phyloP scores from a whole-genome alignment of 169 alveolate genomes.

The Theileria orientalis region DNA sequence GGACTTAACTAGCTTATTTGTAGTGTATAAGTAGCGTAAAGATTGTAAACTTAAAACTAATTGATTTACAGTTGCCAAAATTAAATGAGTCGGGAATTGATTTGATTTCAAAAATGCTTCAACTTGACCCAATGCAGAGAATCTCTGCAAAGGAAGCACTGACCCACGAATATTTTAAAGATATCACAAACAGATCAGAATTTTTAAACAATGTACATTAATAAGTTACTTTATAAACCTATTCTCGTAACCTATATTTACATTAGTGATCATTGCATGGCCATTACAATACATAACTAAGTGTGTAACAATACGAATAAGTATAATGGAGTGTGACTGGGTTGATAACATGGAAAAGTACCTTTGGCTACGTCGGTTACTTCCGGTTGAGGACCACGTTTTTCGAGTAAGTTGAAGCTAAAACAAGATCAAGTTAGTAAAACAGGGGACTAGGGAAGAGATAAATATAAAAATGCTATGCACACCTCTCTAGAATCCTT shows the following conservation, averaged over 20 bases:
- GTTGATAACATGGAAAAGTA: too few relatives aligned
- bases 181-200: constrained; percentile 52
- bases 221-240: background rate
- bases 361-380: too few relatives aligned
- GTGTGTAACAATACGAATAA: too few relatives aligned
- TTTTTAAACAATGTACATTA: background rate
- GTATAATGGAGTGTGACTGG: too few relatives aligned
- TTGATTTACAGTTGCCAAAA: constrained; percentile 53
- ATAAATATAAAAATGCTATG: too few relatives aligned
- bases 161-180: constrained; percentile 92
- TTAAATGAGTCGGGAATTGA: constrained; percentile 87
- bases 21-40: too few relatives aligned
- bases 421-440: background rate
- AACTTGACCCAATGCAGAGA: constrained; percentile 91
- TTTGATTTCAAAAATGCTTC: constrained; percentile 87
- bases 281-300: too few relatives aligned
- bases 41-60: too few relatives aligned
- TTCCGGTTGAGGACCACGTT: constrained; percentile 1
- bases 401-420: constrained; percentile 50
- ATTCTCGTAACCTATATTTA: background rate
- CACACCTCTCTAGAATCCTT: constrained; percentile 48
- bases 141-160: constrained; percentile 94
- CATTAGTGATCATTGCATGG: background rate
- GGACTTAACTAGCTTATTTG: too few relatives aligned
- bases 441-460: too few relatives aligned